Base-by-base conservation (phyloP, 179 eudicot species). In the Kewa caespitosa region DNA sequence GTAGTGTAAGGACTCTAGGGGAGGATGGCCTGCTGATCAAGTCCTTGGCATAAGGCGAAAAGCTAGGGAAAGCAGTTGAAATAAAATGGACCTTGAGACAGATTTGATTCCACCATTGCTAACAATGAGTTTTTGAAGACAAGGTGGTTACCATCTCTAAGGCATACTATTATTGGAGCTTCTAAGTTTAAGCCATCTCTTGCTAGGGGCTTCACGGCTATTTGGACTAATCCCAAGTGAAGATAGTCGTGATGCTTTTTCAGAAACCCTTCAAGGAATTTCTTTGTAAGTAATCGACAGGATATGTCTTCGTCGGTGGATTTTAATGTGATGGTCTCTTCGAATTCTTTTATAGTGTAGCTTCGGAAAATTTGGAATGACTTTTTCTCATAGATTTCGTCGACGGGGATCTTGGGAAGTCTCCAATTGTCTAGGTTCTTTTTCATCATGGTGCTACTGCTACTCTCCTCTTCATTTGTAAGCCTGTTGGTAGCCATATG, bases 161-260 rank as follows among this genome's bases (percentile, higher is more conserved):
- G 72, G 76, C 73, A 64, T 3, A 81, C 75, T 37, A 39, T 18
- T 60, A 81, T 42, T 2, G 81, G 73, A 22, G 71, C 66, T 38
- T 43, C 65, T 52, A 81, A 33, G 3, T 43, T 59, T 52, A 81
- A 33, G 3, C 81, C 84, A n/a, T 61, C 75, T 68, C 81, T 54
- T 48, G 64, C 70, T 12, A 78, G 78, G 7, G 84, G 80, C n/a
- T 81, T 77, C 2, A 81, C 43, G 25, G 84, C 68, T 55, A 81
- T 62, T 55, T 81, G 81, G 48, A 81, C 81, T 63, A 81, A 32
- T 9, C 79, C 81, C 46, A 81, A 73, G 81, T 81, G 84, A 23
- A 81, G 18, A 50, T 72, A 73, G 28, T 36, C 38, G 39, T 77
- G 70, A 4, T 68, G 57, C 32, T 39, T 65, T 54, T 71, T 72